These are phyloP conservation scores for Pedinophyceae sp. DNA, from an alignment of 139 green algal species.

Conservation along the genomic window DNA sequence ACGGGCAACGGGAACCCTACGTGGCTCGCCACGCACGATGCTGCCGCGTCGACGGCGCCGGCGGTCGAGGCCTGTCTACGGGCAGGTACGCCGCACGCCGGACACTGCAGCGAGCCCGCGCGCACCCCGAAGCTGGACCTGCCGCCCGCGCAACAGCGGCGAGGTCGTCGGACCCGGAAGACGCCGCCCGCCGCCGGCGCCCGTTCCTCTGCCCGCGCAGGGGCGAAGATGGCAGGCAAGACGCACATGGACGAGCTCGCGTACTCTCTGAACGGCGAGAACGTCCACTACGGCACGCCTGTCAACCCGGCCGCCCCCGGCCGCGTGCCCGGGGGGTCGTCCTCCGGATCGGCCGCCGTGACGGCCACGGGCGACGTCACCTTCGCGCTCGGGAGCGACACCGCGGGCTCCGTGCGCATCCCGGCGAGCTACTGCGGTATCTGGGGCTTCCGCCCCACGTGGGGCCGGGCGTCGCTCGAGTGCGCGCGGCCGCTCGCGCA, in stretches of 20 bases:
- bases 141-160: too few species aligned
- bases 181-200: too few species aligned
- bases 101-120: too few species aligned
- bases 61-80: constrained; percentile 25
- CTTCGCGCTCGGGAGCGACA: constrained; percentile 75
- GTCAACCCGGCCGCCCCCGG: constrained; percentile 61
- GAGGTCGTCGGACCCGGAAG: too few species aligned
- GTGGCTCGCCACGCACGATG: constrained; percentile 51
- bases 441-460: constrained; percentile 67
- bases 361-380: constrained; percentile 53
- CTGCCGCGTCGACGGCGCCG: constrained; percentile 28
- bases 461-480: constrained; percentile 45
- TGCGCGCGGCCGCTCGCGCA: constrained; percentile 37
- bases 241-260: constrained; percentile 90
- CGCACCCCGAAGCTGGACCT: too few species aligned
- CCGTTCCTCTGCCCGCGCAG: too few species aligned
- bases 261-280: constrained; percentile 52
- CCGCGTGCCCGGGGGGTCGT: constrained; percentile 75
- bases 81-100: not conserved
- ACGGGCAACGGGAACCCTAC: constrained; percentile 63
- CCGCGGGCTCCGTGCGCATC: constrained; percentile 70
- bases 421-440: constrained; percentile 75
- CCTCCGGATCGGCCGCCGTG: constrained; percentile 51
- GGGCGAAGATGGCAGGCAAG: constrained; percentile 49
- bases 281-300: constrained; percentile 76